phyloP scores from a whole-genome alignment of 805 yeast genomes.

The Candida maesae region DNA sequence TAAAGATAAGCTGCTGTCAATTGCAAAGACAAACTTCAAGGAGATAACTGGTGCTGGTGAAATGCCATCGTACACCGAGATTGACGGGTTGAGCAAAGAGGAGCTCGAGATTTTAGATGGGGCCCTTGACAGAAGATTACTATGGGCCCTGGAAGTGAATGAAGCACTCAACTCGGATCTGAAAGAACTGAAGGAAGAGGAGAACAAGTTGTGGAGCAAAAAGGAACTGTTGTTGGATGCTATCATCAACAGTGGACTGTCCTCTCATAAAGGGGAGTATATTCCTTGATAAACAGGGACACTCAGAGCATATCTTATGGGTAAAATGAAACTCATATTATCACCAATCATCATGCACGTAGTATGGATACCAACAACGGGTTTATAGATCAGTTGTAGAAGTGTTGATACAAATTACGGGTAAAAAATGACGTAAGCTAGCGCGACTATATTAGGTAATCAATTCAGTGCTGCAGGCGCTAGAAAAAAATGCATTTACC shows the following conservation, averaged over 20 bases:
- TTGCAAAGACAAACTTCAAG: slow-evolving; percentile 9
- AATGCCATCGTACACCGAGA: slow-evolving; percentile 18
- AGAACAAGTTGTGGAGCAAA: slow-evolving; percentile 34
- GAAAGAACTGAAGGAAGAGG: slow-evolving; percentile 28
- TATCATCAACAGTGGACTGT: slow-evolving; percentile 33
- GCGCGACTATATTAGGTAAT: no score
- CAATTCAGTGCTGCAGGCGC: no score
- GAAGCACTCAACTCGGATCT: slow-evolving; percentile 34
- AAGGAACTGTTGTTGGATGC: slow-evolving; percentile 44
- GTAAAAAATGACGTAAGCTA: no score
- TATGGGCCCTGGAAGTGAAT: slow-evolving; percentile 38
- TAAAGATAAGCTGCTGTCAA: slow-evolving; percentile 4
- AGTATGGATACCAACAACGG: no score
- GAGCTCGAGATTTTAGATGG: slow-evolving; percentile 25
- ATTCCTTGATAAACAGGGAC: slow-evolving; percentile 6
- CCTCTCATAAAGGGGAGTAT: slow-evolving; percentile 6
- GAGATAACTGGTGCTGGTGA: slow-evolving; percentile 14
- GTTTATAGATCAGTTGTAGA: no score
- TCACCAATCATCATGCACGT: no score
- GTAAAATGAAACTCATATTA: no score
- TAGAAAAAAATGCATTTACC: no score
- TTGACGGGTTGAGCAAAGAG: slow-evolving; percentile 10
- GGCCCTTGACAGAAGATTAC: slow-evolving; percentile 30
- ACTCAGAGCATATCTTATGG: no score
- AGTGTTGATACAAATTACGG: no score